Conservation (phyloP, 2,329 filamentous ascomycete species). For the Verruconis gallopava region DNA sequence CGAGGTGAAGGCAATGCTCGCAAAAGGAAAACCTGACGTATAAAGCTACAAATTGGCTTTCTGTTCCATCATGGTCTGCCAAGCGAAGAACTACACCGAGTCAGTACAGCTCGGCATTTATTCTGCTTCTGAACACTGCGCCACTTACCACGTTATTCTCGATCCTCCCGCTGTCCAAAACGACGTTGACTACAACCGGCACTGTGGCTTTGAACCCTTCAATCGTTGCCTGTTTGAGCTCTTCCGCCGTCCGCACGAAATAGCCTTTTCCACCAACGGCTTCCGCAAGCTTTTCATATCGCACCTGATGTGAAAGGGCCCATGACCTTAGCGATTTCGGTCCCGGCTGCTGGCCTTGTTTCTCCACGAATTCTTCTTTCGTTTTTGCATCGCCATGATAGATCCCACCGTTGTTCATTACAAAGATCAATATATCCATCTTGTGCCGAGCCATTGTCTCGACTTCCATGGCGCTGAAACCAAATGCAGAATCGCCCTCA, state of each 20-base stretch:
- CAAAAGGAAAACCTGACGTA: slow-evolving; percentile 15
- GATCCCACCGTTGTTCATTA: slow-evolving; percentile 41
- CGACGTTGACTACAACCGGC: background rate
- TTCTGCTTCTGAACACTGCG: background rate
- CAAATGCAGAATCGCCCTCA: slow-evolving; percentile 44
- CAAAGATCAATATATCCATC: slow-evolving; percentile 42
- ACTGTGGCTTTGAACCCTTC: background rate
- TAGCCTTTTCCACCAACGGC: slow-evolving; percentile 42
- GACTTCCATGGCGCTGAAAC: slow-evolving; percentile 42
- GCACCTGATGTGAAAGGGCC: slow-evolving; percentile 40
- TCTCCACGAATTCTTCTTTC: slow-evolving; percentile 30
- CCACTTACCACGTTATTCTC: background rate
- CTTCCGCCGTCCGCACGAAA: slow-evolving; percentile 20
- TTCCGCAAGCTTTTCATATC: slow-evolving; percentile 42
- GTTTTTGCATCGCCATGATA: slow-evolving; percentile 25
- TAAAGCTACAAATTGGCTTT: slow-evolving; percentile 1
- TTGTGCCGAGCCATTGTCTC: slow-evolving; percentile 43
- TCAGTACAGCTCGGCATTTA: too few relatives aligned
- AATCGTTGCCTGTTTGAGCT: background rate
- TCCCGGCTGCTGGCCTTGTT: slow-evolving; percentile 24
- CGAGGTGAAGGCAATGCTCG: slow-evolving; percentile 37
- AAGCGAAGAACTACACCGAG: slow-evolving; percentile 1
- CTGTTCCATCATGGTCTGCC: background rate
- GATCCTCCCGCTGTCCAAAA: background rate
- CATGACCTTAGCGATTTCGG: slow-evolving; percentile 33